Conservation (phyloP, 2,329 filamentous ascomycete genomes). For the Ascochyta koolunga region DNA sequence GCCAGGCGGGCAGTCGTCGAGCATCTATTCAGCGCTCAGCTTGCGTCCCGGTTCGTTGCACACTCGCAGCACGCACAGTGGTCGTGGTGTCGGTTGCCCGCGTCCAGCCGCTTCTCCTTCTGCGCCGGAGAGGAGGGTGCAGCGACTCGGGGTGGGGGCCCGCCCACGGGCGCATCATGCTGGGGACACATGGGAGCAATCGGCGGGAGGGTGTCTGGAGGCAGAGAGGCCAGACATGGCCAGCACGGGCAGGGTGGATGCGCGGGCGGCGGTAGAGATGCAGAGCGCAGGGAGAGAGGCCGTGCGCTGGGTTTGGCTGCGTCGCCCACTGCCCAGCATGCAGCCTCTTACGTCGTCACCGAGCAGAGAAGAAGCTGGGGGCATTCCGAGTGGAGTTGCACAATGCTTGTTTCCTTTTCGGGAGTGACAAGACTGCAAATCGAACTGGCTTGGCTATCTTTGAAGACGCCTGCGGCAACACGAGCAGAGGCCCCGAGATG, state of each 20-base stretch:
- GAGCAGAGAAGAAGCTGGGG: too few species aligned
- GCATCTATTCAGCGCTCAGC: constrained; percentile 66
- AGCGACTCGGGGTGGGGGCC: background rate
- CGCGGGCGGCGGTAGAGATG: background rate
- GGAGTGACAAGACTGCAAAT: too few species aligned
- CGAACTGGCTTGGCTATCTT: too few species aligned
- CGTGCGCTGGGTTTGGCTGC: too few species aligned
- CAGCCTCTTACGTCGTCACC: too few species aligned
- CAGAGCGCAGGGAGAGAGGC: background rate
- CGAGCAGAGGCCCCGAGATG: too few species aligned
- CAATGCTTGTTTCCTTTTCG: too few species aligned
- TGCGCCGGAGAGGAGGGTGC: background rate
- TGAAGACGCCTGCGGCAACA: too few species aligned
- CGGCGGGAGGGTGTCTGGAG: constrained; percentile 10
- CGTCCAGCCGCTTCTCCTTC: constrained; percentile 58
- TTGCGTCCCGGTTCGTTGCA: constrained; percentile 9
- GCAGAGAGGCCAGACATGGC: constrained; percentile 14
- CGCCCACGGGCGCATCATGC: constrained; percentile 23
- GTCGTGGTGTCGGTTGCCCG: constrained; percentile 79
- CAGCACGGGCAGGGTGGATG: constrained; percentile 7
- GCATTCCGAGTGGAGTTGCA: too few species aligned
- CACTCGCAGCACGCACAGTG: constrained; percentile 50
- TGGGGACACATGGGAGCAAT: constrained; percentile 34
- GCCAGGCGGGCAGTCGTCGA: constrained; percentile 82
- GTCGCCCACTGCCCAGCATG: too few species aligned